Evolutionary conservation across 139 green algal species (phyloP).

Genomic region (Desmodesmus armatus): DNA sequence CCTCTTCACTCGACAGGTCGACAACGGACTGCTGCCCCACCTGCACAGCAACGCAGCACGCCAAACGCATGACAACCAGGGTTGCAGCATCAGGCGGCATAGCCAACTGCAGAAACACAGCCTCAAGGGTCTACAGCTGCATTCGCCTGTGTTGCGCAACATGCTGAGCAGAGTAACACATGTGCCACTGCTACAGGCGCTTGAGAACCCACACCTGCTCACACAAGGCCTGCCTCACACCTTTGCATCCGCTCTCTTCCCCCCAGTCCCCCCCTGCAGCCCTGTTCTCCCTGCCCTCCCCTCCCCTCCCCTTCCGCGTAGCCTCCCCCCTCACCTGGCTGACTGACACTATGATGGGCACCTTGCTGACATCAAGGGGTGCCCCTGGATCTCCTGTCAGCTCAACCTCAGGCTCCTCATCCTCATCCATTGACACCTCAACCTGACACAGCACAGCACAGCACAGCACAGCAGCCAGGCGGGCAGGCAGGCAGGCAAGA

Average conservation of each 20-base stretch:
- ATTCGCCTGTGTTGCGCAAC: neutral
- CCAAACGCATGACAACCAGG: neutral
- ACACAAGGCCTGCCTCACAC: neutral
- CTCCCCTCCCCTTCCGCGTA: neutral
- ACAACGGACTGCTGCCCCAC: slow-evolving; percentile 55
- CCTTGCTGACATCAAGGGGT: slow-evolving; percentile 55
- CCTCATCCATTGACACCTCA: slow-evolving; percentile 43
- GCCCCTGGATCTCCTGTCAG: slow-evolving; percentile 72
- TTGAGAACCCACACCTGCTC: neutral
- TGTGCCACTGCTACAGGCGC: neutral
- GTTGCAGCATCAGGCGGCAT: neutral
- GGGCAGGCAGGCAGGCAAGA: neutral
- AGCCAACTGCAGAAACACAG: neutral
- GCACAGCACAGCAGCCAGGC: neutral
- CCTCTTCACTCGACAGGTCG: slow-evolving; percentile 57
- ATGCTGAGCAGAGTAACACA: neutral
- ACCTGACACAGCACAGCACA: slow-evolving; percentile 25
- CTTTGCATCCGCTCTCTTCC: too few relatives aligned
- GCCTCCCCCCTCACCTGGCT: slow-evolving; percentile 56
- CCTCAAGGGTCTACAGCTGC: neutral
- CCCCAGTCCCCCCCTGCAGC: neutral
- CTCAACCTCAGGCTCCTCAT: slow-evolving; percentile 76
- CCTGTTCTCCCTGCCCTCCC: neutral
- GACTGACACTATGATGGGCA: slow-evolving; percentile 71
- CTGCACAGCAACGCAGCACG: too few relatives aligned